Conservation (phyloP, 805 yeast species). For the Cyberlindnera veronae region DNA sequence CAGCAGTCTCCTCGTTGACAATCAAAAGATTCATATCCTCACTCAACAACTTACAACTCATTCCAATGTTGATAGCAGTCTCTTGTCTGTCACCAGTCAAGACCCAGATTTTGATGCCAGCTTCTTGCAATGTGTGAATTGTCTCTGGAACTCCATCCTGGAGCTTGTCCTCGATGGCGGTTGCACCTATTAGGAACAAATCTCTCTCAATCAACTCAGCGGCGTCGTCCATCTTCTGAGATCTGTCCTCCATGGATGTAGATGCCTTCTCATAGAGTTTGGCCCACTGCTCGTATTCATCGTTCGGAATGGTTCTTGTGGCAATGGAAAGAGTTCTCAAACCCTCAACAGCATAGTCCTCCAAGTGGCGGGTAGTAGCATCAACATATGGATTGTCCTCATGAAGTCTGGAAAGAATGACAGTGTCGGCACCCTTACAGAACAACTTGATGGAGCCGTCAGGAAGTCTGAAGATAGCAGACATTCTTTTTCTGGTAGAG, state of each 20-base stretch:
- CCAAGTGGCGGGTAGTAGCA: conserved; percentile 80
- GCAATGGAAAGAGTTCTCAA: conserved; percentile 93
- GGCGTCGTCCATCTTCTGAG: conserved; percentile 74
- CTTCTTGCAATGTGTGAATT: conserved; percentile 89
- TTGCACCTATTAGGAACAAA: conserved; percentile 84
- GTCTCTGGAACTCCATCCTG: conserved; percentile 99
- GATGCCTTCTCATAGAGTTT: conserved; percentile 70
- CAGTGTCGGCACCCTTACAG: conserved; percentile 98
- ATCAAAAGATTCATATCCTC: conserved; percentile 95
- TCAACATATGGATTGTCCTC: conserved; percentile 75
- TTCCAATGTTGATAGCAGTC: conserved; percentile 96
- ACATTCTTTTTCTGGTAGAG: conserved; percentile 97
- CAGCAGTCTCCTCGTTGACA: conserved; percentile 80
- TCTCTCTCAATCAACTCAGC: conserved; percentile 86
- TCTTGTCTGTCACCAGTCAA: conserved; percentile 98
- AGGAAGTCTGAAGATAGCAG: conserved; percentile 89
- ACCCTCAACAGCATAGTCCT: conserved; percentile 96
- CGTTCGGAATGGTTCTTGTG: conserved; percentile 70
- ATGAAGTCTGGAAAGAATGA: conserved; percentile 79
- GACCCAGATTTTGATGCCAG: conserved; percentile 97
- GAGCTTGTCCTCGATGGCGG: conserved; percentile 96
- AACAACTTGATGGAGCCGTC: conserved; percentile 86
- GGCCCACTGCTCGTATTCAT: conserved; percentile 75
- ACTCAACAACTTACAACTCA: conserved; percentile 90
- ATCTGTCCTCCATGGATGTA: conserved; percentile 71